These are phyloP conservation scores for Eruca vesicaria DNA, from an alignment of 441 rosid genomes.

Conservation along the genomic window DNA sequence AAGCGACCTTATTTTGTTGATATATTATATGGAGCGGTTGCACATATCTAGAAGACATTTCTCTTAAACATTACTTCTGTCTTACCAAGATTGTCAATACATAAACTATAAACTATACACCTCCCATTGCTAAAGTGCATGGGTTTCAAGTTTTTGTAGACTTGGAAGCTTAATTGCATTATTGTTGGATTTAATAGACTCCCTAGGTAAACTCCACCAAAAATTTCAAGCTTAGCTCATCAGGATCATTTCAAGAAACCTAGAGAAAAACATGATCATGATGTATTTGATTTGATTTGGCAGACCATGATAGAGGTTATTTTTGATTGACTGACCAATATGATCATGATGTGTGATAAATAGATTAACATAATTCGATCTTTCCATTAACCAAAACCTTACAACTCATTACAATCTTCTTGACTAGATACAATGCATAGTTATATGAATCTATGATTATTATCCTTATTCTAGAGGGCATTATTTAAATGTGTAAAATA, in stretches of 20 bases:
- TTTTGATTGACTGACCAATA: neutral
- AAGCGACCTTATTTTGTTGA: neutral
- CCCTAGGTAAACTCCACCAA: slow-evolving; percentile 85
- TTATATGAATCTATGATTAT: slow-evolving; percentile 8
- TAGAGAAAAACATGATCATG: neutral
- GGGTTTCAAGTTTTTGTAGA: slow-evolving; percentile 69
- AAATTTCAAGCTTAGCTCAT: slow-evolving; percentile 30
- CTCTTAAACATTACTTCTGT: neutral
- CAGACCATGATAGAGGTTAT: neutral
- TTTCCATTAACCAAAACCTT: neutral
- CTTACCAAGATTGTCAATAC: slow-evolving; percentile 15
- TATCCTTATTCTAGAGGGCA: slow-evolving; percentile 1
- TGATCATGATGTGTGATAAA: neutral
- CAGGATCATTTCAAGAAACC: slow-evolving; percentile 2
- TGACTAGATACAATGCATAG: neutral
- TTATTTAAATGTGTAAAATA: slow-evolving; percentile 24
- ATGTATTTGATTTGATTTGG: neutral
- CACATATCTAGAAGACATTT: no score
- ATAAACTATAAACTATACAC: slow-evolving; percentile 42
- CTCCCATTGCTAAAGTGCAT: slow-evolving; percentile 95
- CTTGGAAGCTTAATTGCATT: slow-evolving; percentile 69
- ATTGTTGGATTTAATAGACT: slow-evolving; percentile 66
- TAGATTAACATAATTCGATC: neutral
- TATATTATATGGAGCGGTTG: neutral
- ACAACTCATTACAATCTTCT: slow-evolving; percentile 15